These are phyloP conservation scores for Citrus reticulata DNA, from an alignment of 345 rosid genomes.

Conservation along the genomic window DNA sequence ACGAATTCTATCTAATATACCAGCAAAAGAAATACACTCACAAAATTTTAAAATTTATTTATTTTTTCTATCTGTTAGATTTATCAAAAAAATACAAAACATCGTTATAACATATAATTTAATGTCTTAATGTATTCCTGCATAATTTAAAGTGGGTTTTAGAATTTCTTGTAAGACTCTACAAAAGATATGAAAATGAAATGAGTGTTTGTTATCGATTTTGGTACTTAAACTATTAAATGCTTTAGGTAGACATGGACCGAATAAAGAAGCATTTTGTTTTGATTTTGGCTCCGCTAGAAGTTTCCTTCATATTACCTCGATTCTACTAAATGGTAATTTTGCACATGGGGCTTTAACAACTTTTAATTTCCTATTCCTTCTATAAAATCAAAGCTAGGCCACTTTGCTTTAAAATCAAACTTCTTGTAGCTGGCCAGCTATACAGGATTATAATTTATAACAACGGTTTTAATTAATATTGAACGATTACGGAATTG, in stretches of 20 bases:
- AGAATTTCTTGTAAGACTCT: background rate
- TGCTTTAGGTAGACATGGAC: background rate
- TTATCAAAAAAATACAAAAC: too few relatives aligned
- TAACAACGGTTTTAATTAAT: background rate
- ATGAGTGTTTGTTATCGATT: background rate
- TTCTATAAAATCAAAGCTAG: too few relatives aligned
- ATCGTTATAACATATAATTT: too few relatives aligned
- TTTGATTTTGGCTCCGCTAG: background rate
- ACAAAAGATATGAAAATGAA: background rate
- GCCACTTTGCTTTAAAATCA: background rate
- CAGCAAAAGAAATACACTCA: rapidly evolving
- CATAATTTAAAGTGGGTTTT: background rate
- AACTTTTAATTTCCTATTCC: background rate
- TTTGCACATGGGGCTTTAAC: background rate
- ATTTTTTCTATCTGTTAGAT: too few relatives aligned
- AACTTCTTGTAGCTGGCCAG: background rate
- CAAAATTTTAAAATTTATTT: too few relatives aligned
- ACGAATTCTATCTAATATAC: too few relatives aligned
- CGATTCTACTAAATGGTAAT: background rate
- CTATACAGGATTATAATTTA: background rate
- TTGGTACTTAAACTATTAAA: background rate
- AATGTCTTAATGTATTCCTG: too few relatives aligned
- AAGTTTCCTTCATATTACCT: background rate
- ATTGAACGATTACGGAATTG: background rate
- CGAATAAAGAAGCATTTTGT: background rate